phyloP scores from a whole-genome alignment of 768 basidiomycete species.

The Lenzites betulinus region DNA sequence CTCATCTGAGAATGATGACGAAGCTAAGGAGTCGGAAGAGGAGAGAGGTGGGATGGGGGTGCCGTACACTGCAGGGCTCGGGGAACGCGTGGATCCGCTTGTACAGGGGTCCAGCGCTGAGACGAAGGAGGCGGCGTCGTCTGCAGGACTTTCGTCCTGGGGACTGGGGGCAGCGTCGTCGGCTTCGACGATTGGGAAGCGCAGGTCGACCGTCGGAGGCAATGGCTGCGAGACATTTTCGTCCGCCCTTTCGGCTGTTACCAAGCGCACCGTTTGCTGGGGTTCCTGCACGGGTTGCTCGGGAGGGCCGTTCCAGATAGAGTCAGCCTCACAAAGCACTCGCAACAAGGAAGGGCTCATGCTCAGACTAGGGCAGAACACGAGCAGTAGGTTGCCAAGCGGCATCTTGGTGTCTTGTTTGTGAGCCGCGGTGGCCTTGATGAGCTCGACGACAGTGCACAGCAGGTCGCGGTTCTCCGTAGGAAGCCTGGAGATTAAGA shows the following conservation, averaged over 20 bases:
- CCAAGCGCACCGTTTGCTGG: neutral
- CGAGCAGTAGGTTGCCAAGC: conserved; percentile 81
- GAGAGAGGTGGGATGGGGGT: conserved; percentile 49
- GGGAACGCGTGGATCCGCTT: conserved; percentile 30
- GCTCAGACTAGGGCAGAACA: conserved; percentile 85
- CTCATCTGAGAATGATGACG: conserved; percentile 52
- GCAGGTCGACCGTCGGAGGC: conserved; percentile 9
- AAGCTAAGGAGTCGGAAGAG: conserved; percentile 60
- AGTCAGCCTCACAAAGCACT: conserved; percentile 69
- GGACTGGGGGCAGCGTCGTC: conserved; percentile 10
- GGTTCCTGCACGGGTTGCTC: neutral
- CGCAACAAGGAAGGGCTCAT: conserved; percentile 76
- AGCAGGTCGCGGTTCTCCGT: conserved; percentile 83
- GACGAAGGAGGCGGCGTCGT: conserved; percentile 31
- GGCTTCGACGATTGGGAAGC: conserved; percentile 15
- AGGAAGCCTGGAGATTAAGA: conserved; percentile 70
- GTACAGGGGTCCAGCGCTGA: conserved; percentile 37
- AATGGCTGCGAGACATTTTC: neutral
- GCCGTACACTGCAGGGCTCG: conserved; percentile 37
- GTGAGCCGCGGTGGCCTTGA: conserved; percentile 69
- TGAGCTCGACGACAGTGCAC: conserved; percentile 77
- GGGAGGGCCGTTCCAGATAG: conserved; percentile 55
- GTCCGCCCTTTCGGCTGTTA: neutral
- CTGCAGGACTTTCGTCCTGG: conserved; percentile 13
- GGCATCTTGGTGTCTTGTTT: conserved; percentile 89